These are phyloP conservation scores for Kitagawia praeruptora DNA, from an alignment of 129 eudicot species.

Conservation along the genomic window DNA sequence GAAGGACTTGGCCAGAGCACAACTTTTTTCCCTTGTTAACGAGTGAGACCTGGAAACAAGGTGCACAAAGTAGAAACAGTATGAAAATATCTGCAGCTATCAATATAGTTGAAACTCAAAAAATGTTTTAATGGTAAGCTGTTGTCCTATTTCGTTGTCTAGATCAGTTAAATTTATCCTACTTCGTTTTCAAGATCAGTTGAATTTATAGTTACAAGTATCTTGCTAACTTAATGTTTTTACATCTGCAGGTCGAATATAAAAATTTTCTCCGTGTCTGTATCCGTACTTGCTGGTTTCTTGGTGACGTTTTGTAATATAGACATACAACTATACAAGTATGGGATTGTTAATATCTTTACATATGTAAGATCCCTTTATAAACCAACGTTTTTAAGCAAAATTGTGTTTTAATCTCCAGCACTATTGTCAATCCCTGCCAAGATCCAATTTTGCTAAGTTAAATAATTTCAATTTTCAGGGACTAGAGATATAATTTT, in stretches of 20 bases:
- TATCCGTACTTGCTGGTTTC: not conserved
- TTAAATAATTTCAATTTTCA: too few species aligned
- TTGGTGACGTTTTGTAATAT: not conserved
- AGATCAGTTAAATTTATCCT: not conserved
- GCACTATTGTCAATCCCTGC: not conserved
- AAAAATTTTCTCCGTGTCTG: not conserved
- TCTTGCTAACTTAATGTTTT: not conserved
- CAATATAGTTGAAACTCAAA: not conserved
- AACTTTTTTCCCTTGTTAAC: conserved; percentile 2
- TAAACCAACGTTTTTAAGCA: not conserved
- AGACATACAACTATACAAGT: not conserved
- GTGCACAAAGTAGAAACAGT: conserved; percentile 3
- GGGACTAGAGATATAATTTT: too few species aligned
- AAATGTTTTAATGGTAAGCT: conserved; percentile 16
- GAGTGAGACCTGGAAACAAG: conserved; percentile 6
- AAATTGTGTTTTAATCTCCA: not conserved
- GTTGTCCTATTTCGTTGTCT: not conserved
- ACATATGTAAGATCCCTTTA: not conserved
- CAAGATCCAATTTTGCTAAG: not conserved
- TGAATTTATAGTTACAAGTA: not conserved
- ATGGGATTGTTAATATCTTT: not conserved
- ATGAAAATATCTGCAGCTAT: not conserved
- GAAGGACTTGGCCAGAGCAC: not conserved
- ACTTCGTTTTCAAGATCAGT: not conserved
- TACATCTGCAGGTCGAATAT: not conserved